Conservation (phyloP, 2,329 filamentous ascomycete genomes). For the Tolypocladium paradoxum region DNA sequence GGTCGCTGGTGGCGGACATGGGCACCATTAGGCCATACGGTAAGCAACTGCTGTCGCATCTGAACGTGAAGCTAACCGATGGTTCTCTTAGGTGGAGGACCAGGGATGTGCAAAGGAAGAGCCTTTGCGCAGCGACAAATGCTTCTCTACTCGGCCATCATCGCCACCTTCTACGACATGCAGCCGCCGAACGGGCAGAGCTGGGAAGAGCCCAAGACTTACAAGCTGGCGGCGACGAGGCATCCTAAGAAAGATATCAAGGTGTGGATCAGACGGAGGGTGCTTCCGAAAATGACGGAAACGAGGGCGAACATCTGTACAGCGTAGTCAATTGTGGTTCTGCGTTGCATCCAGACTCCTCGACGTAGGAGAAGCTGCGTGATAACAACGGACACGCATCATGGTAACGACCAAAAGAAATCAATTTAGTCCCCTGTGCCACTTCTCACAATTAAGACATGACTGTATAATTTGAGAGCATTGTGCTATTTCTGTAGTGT, state of each 20-base stretch:
- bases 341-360: background rate
- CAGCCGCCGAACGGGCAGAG: constrained; percentile 14
- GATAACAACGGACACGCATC: background rate
- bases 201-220: constrained; percentile 16
- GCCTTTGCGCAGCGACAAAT: constrained; percentile 22
- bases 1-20: constrained; percentile 10
- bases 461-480: background rate
- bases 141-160: constrained; percentile 20
- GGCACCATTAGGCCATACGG: constrained; percentile 21
- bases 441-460: no score
- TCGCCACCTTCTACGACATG: constrained; percentile 27
- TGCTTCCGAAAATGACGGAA: constrained; percentile 1
- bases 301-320: background rate
- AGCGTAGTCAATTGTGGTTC: background rate
- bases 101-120: constrained; percentile 21
- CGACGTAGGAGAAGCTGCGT: background rate
- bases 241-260: constrained; percentile 15
- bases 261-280: constrained; percentile 22
- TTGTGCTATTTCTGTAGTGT: background rate
- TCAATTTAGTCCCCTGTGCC: background rate
- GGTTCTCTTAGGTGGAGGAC: constrained; percentile 15
- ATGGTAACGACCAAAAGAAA: background rate
- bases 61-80: background rate
- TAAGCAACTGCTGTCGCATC: constrained; percentile 8
- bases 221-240: constrained; percentile 15